Percentiles rank a stretch among this genome's conserved stretches.
phyloP scores from a whole-genome alignment of 1,139 yeast species.

The Scheffersomyces lignicola region DNA sequence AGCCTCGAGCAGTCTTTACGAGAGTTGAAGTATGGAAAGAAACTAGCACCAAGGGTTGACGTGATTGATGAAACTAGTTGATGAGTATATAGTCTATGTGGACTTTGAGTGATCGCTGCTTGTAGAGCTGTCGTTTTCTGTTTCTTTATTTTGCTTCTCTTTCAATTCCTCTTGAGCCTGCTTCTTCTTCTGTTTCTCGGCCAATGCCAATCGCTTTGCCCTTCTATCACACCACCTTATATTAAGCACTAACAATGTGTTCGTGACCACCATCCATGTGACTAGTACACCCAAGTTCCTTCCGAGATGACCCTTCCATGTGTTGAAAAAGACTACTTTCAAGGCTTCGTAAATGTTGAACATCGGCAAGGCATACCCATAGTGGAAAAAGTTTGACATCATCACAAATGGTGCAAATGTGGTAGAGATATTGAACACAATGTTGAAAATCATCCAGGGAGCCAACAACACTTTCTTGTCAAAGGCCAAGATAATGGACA shows the following conservation, averaged over 20 bases:
- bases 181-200: constrained; percentile 7
- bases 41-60: constrained; percentile 28
- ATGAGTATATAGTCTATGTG: background rate
- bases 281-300: constrained; percentile 56
- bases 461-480: constrained; percentile 52
- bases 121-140: background rate
- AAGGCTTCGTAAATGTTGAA: constrained; percentile 56
- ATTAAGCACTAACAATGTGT: constrained; percentile 17
- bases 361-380: constrained; percentile 68
- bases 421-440: constrained; percentile 56
- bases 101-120: constrained; percentile 3
- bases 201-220: constrained; percentile 8
- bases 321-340: constrained; percentile 56
- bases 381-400: constrained; percentile 52
- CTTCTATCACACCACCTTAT: constrained; percentile 11
- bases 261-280: constrained; percentile 58
- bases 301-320: constrained; percentile 58
- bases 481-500: constrained; percentile 42
- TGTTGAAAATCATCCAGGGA: constrained; percentile 63
- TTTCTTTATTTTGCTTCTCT: background rate
- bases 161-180: constrained; percentile 6
- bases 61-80: constrained; percentile 25
- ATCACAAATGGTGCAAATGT: constrained; percentile 61
- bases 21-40: constrained; percentile 14
- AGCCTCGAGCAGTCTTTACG: background rate